Base-by-base conservation (phyloP, 2,329 filamentous ascomycete genomes). In the Pyrenophora graminea region DNA sequence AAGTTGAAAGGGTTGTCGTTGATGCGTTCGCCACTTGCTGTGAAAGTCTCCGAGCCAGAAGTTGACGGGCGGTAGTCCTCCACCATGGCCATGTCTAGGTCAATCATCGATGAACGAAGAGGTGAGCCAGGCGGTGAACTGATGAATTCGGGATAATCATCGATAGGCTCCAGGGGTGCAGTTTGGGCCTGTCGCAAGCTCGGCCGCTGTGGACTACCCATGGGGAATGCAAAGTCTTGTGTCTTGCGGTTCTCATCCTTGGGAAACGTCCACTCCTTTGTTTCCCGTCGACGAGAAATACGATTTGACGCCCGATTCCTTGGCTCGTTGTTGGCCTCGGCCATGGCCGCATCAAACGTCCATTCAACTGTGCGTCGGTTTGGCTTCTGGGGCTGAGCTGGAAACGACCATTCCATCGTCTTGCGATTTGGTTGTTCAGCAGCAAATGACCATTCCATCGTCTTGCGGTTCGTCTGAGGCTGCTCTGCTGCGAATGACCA, bases 361-460 rank as follows among this genome's bases (percentile, higher is more conserved):
- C 77, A 79, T 48, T 78, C 76, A 41, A 76, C 71, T 7, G 77
- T 79, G 31, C 71, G 70, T 13, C 76, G 71, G 49, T 77, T 77
- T 6, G 68, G 61, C 34, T 71, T 71, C 18, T 67, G 61, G 6
- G 62, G 56, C 45, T 64, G 59, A 32, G 59, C 45, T 4, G 66
- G 64, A 55, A 83, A 83, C 7, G 77, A 81, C 81, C 81, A 84
- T 33, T 82, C 79, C 72, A 79, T 79, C 0, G 77, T 79, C 5
- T 70, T 70, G 17, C 76, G 74, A 40, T 66, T 67, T 30, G 65
- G 66, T 72, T 59, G 57, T 18, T 63, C 58, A 39, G 65, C 70
- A 3, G 74, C 69, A 52, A 80, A 80, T 1, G 73, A 77, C 77
- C 77, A 79, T 38, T 77, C 76, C 62, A 75, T 70, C 1, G 77